A percentile compares a stretch with the other conserved stretches of the same genome.
Evolutionary conservation across 768 basidiomycete genomes (phyloP).

Genomic region (Collybia nuda): DNA sequence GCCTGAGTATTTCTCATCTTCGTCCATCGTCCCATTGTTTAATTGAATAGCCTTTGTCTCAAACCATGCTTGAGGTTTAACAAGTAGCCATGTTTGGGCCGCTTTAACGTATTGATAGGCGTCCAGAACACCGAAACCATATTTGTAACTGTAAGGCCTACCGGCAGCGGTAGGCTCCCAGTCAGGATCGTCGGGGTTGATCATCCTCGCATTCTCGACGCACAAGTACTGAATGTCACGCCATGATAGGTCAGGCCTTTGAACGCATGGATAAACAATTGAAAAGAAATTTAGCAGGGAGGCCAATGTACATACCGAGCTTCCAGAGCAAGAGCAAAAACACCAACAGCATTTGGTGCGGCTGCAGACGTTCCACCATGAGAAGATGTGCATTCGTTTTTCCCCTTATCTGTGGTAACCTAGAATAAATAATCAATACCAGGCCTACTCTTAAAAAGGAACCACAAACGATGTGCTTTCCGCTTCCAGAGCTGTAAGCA

Average conservation of each 20-base stretch:
- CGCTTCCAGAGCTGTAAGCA: slow-evolving; percentile 93
- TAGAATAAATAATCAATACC: slow-evolving; percentile 25
- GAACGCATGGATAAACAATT: slow-evolving; percentile 8
- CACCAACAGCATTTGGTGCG: slow-evolving; percentile 93
- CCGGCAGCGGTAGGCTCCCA: slow-evolving; percentile 85
- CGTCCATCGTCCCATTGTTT: slow-evolving; percentile 57
- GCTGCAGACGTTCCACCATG: slow-evolving; percentile 99
- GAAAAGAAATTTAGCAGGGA: neutral
- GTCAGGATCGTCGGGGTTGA: slow-evolving; percentile 90
- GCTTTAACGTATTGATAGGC: slow-evolving; percentile 79
- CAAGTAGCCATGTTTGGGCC: slow-evolving; percentile 79
- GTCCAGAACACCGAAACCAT: slow-evolving; percentile 90
- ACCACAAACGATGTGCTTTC: slow-evolving; percentile 82
- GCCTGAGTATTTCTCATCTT: slow-evolving; percentile 51
- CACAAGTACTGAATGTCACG: slow-evolving; percentile 92
- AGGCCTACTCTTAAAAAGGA: neutral
- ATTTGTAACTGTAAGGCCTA: slow-evolving; percentile 79
- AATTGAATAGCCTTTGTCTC: slow-evolving; percentile 72
- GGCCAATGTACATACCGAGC: slow-evolving; percentile 55
- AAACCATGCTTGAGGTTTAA: slow-evolving; percentile 95
- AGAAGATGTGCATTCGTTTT: slow-evolving; percentile 71
- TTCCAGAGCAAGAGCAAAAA: slow-evolving; percentile 87
- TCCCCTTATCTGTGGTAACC: slow-evolving; percentile 94
- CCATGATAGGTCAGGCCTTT: slow-evolving; percentile 93
- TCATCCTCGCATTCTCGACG: slow-evolving; percentile 68